These are phyloP conservation scores for Globisporangium spiculum DNA, from an alignment of 352 stramenopile species.

Conservation along the genomic window DNA sequence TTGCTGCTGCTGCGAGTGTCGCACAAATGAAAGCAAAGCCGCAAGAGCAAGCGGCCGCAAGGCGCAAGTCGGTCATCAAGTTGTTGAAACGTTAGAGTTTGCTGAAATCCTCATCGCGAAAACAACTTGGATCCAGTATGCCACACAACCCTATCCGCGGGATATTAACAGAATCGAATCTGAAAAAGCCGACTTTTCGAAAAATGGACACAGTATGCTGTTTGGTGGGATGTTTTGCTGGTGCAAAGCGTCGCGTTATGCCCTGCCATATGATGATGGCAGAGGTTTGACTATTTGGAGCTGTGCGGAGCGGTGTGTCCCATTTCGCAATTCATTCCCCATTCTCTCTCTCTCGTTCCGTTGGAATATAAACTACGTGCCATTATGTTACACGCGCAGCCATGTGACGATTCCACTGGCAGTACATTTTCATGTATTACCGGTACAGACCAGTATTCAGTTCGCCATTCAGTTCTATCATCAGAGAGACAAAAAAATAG, in stretches of 20 bases:
- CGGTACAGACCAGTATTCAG: not conserved
- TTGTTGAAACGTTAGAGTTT: not conserved
- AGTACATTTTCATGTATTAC: too few relatives aligned
- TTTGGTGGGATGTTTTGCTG: not conserved
- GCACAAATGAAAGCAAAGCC: not conserved
- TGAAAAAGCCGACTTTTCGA: not conserved
- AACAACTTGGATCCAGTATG: not conserved
- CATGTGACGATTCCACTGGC: too few relatives aligned
- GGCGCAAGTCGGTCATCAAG: not conserved
- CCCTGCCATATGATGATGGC: not conserved
- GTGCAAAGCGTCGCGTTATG: not conserved
- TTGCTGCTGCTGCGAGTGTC: conserved; percentile 6
- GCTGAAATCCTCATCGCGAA: not conserved
- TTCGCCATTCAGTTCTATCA: not conserved
- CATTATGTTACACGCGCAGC: too few relatives aligned
- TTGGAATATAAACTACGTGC: too few relatives aligned
- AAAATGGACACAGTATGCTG: not conserved
- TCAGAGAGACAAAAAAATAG: not conserved
- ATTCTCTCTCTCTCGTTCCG: too few relatives aligned
- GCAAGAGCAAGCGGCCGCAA: not conserved
- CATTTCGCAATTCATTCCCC: not conserved
- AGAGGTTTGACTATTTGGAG: not conserved
- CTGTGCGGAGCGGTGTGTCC: not conserved
- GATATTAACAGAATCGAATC: not conserved
- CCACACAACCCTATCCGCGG: not conserved